phyloP scores from a whole-genome alignment of 2,329 filamentous ascomycete species.

The Ophiostoma quercus region DNA sequence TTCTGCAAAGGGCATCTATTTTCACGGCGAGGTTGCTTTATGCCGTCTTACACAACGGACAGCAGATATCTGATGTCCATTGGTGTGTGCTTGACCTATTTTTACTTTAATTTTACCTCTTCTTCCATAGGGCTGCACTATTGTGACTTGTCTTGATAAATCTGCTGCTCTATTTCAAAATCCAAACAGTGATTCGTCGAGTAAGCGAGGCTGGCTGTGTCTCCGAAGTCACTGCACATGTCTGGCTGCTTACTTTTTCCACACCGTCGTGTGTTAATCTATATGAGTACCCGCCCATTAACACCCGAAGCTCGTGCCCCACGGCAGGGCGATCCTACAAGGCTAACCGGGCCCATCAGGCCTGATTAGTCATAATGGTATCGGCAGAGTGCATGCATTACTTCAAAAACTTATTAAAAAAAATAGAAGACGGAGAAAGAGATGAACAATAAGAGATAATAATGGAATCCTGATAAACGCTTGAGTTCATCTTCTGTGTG shows the following conservation, averaged over 20 bases:
- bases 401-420: too few relatives aligned
- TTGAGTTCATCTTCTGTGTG: neutral
- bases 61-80: neutral
- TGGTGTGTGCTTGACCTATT: neutral
- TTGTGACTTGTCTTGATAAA: neutral
- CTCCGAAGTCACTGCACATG: neutral
- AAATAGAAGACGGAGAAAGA: neutral
- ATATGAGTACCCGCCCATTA: slow-evolving; percentile 2
- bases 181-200: neutral
- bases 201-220: slow-evolving; percentile 9
- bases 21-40: neutral
- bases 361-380: neutral
- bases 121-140: neutral
- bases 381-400: too few relatives aligned
- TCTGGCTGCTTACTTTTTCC: slow-evolving; percentile 1
- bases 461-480: neutral
- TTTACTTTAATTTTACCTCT: neutral
- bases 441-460: neutral
- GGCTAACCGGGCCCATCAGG: neutral
- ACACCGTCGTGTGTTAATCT: neutral
- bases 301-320: neutral
- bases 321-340: neutral
- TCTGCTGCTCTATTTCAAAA: neutral
- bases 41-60: neutral
- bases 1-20: neutral